Evolutionary conservation across 306 rosid genomes (phyloP), one percentile per base, ranked within the genome.

Genomic region (Betula pendula): DNA sequence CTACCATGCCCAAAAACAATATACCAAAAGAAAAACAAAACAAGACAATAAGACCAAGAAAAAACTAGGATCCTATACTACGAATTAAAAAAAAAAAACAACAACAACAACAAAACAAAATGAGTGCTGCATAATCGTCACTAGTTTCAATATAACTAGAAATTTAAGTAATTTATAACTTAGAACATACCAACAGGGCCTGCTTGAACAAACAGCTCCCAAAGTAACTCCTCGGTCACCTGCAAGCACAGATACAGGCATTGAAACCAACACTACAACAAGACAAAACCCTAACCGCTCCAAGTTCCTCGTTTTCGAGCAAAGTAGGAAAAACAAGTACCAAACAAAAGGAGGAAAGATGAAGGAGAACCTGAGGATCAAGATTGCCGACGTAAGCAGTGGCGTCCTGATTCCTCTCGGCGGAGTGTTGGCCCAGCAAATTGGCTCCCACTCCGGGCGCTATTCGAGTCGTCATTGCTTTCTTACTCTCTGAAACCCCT

Each of bases 381-480:
- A 96, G 97, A 81, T 92, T 96, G 56, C 99, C 99, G 74, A 96
- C 98, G 75, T 96, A 96, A 38, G 99, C 98, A 7, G 99, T 96
- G 56, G 99, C 99, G 72, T 96, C 99, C 83, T 96, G 99, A 70
- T 96, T 96, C 74, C 99, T 78, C 97, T 91, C 98, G 7, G 98
- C 96, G 1, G 99, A 84, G 81, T 92, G 99, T 71, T 79, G 88
- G 17, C 88, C 90, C 5, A 83, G 90, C 69, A 92, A 78, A 90
- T 96, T 96, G 25, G 98, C 99, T 76, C 98, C 99, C 0, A 96
- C 99, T 29, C 99, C 99, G 0, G 98, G 99, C 1, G 99, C 99
- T 15, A 96, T 92, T 76, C 96, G 91, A 50, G 99, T 92, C 71
- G 99, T 96, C 99, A 92, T 96, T 17, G 45, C 75, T 19, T 35